phyloP scores from a whole-genome alignment of 345 rosid species.

The Salix suchowensis region DNA sequence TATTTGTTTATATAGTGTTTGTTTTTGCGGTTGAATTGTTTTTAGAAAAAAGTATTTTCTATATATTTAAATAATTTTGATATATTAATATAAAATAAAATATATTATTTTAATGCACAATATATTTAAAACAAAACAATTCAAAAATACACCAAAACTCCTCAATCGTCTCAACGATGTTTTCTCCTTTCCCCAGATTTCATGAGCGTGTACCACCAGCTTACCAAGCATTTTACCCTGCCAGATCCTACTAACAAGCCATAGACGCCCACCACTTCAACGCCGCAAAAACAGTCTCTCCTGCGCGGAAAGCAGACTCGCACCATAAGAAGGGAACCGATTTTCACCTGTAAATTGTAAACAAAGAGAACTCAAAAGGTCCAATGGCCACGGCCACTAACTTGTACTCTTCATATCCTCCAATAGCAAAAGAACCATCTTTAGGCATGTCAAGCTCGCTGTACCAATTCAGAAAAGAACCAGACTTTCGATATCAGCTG shows the following conservation, averaged over 20 bases:
- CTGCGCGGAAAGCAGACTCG: too few species aligned
- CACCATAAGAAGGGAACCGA: background rate
- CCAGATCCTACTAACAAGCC: background rate
- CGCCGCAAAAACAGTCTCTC: background rate
- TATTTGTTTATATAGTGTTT: too few species aligned
- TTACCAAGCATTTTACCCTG: background rate
- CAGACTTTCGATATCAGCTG: slow-evolving; percentile 26
- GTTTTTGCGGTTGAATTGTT: too few species aligned
- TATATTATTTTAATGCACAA: too few species aligned
- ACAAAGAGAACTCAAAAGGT: background rate
- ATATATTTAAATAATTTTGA: too few species aligned
- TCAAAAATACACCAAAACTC: too few species aligned
- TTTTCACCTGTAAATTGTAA: background rate
- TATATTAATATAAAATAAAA: too few species aligned
- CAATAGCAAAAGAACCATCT: slow-evolving; percentile 6
- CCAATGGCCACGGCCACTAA: slow-evolving; percentile 49
- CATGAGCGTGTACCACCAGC: background rate
- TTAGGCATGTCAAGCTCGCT: slow-evolving; percentile 6
- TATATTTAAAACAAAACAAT: too few species aligned
- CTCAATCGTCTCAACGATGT: too few species aligned
- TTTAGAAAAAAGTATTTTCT: too few species aligned
- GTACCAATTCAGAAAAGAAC: slow-evolving; percentile 9
- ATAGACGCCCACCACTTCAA: background rate
- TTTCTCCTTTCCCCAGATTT: background rate
- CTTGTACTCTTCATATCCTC: slow-evolving; percentile 18